A percentile compares a stretch with the other conserved stretches of the same genome.
These are phyloP conservation scores for Inosperma sp. DNA, from an alignment of 768 basidiomycete species.

Conservation along the genomic window DNA sequence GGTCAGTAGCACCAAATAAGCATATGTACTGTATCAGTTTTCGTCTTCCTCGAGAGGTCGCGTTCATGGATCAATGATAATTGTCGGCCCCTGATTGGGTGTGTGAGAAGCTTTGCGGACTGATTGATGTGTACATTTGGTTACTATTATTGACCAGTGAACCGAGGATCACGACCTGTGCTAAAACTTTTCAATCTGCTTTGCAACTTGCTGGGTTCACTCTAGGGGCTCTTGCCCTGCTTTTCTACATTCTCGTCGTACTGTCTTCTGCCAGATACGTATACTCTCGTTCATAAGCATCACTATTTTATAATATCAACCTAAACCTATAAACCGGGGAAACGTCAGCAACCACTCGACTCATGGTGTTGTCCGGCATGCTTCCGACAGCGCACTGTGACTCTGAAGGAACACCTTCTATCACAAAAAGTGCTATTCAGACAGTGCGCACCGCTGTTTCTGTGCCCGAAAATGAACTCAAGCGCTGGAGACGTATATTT, in stretches of 20 bases:
- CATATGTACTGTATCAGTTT: constrained; percentile 98
- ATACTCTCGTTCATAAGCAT: no score
- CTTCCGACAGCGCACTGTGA: constrained; percentile 55
- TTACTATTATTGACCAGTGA: no score
- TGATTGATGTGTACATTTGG: not conserved
- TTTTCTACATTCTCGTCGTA: constrained; percentile 17
- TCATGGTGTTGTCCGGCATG: constrained; percentile 34
- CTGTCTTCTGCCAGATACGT: constrained; percentile 17
- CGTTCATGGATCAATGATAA: constrained; percentile 20
- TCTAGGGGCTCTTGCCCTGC: constrained; percentile 6
- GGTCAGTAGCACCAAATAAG: constrained; percentile 93
- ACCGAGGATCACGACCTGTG: not conserved
- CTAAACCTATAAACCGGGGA: not conserved
- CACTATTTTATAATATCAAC: not conserved
- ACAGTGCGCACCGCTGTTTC: constrained; percentile 65
- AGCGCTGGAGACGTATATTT: constrained; percentile 85
- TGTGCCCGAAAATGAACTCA: constrained; percentile 77
- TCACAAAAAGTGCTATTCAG: constrained; percentile 53
- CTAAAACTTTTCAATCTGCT: not conserved
- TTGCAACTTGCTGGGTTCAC: constrained; percentile 9
- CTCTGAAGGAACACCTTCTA: constrained; percentile 40
- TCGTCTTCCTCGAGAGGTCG: constrained; percentile 39
- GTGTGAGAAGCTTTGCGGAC: no score
- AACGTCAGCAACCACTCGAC: constrained; percentile 26
- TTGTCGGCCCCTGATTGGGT: not conserved